These are phyloP conservation scores for Ramularia endophylla DNA, from an alignment of 2,329 filamentous ascomycete genomes.

Conservation along the genomic window DNA sequence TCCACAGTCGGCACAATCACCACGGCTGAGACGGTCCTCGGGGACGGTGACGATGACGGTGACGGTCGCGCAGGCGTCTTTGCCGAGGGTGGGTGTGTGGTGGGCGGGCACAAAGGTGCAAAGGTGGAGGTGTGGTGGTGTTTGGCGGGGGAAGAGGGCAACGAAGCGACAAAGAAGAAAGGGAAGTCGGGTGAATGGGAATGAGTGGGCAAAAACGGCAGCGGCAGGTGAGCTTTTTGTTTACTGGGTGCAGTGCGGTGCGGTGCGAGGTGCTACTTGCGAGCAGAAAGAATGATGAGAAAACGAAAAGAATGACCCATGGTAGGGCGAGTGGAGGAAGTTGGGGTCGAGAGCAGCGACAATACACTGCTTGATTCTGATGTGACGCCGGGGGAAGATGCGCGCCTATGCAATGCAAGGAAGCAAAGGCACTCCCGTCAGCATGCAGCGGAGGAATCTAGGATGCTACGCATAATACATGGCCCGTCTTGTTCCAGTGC, in stretches of 20 bases:
- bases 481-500: no score
- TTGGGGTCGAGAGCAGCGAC: background rate
- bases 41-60: conserved; percentile 1
- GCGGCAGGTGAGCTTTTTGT: no score
- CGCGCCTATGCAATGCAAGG: no score
- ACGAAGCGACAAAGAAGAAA: background rate
- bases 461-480: no score
- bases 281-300: conserved; percentile 7
- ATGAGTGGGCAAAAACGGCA: no score
- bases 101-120: conserved; percentile 3
- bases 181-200: no score
- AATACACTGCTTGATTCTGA: no score
- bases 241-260: no score
- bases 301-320: background rate
- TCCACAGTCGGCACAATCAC: background rate
- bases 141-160: conserved; percentile 5
- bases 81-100: conserved; percentile 1
- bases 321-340: conserved; percentile 2
- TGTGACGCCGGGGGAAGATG: no score
- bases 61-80: conserved; percentile 1
- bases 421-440: no score
- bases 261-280: no score
- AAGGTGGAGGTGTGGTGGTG: background rate
- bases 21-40: conserved; percentile 1
- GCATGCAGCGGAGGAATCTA: no score